Base-by-base conservation (phyloP, 345 rosid genomes). In the Eucalyptus guilfoylei region DNA sequence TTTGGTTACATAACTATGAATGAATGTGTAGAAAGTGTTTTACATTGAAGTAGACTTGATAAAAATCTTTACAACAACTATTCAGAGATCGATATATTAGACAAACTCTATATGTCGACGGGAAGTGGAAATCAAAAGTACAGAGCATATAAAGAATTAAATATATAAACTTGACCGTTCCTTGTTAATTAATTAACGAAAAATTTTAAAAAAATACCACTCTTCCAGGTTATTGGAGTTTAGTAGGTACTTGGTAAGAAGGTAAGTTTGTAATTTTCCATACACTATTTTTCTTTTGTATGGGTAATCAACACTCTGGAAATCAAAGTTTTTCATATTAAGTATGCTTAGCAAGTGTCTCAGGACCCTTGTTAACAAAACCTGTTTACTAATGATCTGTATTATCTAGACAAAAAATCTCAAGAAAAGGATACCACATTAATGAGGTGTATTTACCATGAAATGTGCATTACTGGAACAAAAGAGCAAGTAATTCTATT, bases 161-260 rank as follows among this genome's bases (percentile, higher is more conserved):
- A 8, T 69, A 69, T 17, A 17, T 16, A 17, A 69, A 32, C 13
- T 69, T 9, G 8, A 34, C 80, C 7, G 26, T 72, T 34, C 8
- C 14, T 37, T 72, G 0, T 72, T 72, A 17, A 34, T 17, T 17
- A 72, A 17, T 9, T 34, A 69, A 17, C 42, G 0, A 28, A 28
- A 5, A 14, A 0, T 62, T 60, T 11, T 5, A 12, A 30, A 64
- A n/a, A 16, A 14, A 3, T 5, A 17, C 80, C 0, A 3, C 42
- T 9, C 80, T 69, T 69, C 42, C 23, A 4, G 42, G 0, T 16
- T 69, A 16, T 0, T 69, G 80, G 80, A 5, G 42, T 69, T 17
- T 8, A 32, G 42, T 32, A 69, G 80, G 80, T 9, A 32, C 21
- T 32, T 67, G 40, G 80, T 32, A 17, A 69, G 80, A 69, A 69